phyloP scores from a whole-genome alignment of 2,329 filamentous ascomycete species.

The Dactylellina haptotyla region DNA sequence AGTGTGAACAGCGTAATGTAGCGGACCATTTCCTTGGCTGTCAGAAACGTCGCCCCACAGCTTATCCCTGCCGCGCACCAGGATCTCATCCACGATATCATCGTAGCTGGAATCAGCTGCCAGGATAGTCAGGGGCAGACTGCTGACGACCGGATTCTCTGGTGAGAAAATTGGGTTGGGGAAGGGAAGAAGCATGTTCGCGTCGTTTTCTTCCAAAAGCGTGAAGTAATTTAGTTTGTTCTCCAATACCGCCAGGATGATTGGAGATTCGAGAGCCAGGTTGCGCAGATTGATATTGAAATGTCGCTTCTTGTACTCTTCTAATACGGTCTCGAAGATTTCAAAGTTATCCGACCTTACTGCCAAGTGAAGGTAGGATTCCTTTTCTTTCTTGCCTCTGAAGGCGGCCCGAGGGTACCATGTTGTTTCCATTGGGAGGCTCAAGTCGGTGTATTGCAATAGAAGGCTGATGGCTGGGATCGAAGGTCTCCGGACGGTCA shows the following conservation, averaged over 20 bases:
- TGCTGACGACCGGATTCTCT: background rate
- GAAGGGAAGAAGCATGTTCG: background rate
- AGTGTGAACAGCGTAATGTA: background rate
- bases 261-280: background rate
- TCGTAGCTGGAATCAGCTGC: slow-evolving; percentile 1
- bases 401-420: background rate
- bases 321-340: background rate
- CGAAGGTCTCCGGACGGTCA: background rate
- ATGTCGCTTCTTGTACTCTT: background rate
- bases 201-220: background rate
- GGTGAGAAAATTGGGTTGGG: background rate
- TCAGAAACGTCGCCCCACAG: background rate
- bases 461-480: background rate
- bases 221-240: slow-evolving; percentile 1
- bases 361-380: background rate
- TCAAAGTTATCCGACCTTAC: background rate
- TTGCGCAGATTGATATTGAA: background rate
- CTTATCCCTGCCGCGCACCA: background rate
- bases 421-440: background rate
- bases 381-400: background rate
- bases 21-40: slow-evolving; percentile 3
- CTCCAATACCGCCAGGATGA: background rate
- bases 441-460: background rate
- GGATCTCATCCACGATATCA: slow-evolving; percentile 1
- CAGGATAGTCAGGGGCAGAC: background rate